phyloP scores from a whole-genome alignment of 2,329 filamentous ascomycete species.

The Peltaster fructicola region DNA sequence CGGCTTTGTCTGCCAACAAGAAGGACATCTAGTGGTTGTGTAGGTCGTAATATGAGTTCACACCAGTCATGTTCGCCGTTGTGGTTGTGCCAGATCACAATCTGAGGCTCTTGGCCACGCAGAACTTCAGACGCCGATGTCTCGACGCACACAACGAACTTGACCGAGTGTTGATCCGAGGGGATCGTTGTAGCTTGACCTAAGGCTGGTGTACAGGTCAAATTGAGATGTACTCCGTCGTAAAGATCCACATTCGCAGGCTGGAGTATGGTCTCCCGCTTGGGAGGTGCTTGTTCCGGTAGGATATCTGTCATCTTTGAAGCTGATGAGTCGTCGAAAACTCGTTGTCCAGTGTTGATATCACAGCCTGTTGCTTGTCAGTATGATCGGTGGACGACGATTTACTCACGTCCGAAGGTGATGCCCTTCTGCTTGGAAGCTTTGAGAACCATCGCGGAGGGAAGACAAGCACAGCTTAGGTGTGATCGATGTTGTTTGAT shows the following conservation, averaged over 20 bases:
- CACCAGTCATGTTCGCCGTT: conserved; percentile 38
- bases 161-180: conserved; percentile 26
- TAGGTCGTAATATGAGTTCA: conserved; percentile 36
- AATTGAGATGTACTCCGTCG: conserved; percentile 29
- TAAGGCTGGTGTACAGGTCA: conserved; percentile 52
- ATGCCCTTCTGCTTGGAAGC: conserved; percentile 17
- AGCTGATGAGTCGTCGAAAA: conserved; percentile 16
- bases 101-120: conserved; percentile 44
- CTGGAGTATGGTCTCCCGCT: conserved; percentile 8
- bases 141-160: conserved; percentile 43
- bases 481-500: background rate
- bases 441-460: conserved; percentile 12
- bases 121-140: conserved; percentile 16
- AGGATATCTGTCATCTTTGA: conserved; percentile 11
- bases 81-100: conserved; percentile 58
- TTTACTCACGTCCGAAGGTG: conserved; percentile 17
- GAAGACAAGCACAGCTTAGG: background rate
- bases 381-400: conserved; percentile 2
- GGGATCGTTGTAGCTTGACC: conserved; percentile 52
- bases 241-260: conserved; percentile 4
- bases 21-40: conserved; percentile 12
- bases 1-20: too few relatives aligned
- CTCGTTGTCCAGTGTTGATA: conserved; percentile 17
- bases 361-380: conserved; percentile 15
- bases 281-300: conserved; percentile 17